These are phyloP conservation scores for Candida michaelii DNA, from an alignment of 805 yeast species.

Conservation along the genomic window DNA sequence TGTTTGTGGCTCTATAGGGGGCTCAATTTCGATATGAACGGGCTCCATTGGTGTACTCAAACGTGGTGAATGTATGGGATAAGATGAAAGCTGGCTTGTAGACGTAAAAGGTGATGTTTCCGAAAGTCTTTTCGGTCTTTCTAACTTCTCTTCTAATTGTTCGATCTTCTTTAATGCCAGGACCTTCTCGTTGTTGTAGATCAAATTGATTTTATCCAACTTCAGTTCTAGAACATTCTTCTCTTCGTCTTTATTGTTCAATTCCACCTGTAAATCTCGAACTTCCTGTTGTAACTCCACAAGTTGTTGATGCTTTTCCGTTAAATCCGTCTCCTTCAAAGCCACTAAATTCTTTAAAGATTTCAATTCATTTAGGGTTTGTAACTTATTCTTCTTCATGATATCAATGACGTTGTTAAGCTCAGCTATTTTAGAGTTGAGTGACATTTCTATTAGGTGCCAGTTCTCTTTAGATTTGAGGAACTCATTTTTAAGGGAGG, in stretches of 20 bases:
- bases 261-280: background rate
- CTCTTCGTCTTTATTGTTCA: slow-evolving; percentile 6
- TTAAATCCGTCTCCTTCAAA: slow-evolving; percentile 25
- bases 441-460: slow-evolving; percentile 72
- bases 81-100: background rate
- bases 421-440: slow-evolving; percentile 49
- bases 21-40: background rate
- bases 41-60: too few species aligned
- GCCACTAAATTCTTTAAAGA: slow-evolving; percentile 15
- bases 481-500: slow-evolving; percentile 65
- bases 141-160: slow-evolving; percentile 9
- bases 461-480: slow-evolving; percentile 77
- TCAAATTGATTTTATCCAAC: slow-evolving; percentile 25
- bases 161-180: slow-evolving; percentile 26
- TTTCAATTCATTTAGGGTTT: slow-evolving; percentile 32
- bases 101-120: slow-evolving; percentile 5
- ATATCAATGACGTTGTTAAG: slow-evolving; percentile 28
- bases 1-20: background rate
- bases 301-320: slow-evolving; percentile 4
- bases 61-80: too few species aligned
- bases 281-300: slow-evolving; percentile 3
- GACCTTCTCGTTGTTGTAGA: slow-evolving; percentile 31
- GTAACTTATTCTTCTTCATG: slow-evolving; percentile 27
- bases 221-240: background rate
- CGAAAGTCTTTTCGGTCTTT: slow-evolving; percentile 18